Percentiles rank a stretch among this genome's conserved stretches.
These are phyloP conservation scores for Cystobasidium onofrii DNA, from an alignment of 768 basidiomycete genomes.

Conservation along the genomic window DNA sequence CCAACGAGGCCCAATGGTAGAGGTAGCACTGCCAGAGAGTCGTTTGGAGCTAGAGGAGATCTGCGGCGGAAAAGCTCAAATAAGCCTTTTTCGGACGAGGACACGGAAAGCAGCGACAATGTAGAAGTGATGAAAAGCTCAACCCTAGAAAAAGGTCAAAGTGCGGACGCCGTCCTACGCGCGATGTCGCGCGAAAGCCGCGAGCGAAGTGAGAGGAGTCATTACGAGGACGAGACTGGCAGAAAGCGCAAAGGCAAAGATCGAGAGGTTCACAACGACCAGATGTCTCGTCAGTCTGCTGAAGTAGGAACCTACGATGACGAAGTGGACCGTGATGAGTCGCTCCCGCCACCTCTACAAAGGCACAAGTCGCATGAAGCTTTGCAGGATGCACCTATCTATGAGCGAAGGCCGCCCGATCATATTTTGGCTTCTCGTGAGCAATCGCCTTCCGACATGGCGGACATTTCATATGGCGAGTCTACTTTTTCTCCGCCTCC, in stretches of 20 bases:
- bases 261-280: background rate
- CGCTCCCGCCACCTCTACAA: background rate
- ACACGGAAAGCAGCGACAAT: background rate
- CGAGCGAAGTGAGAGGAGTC: background rate
- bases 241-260: background rate
- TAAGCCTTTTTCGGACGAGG: background rate
- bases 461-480: too few relatives aligned
- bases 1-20: background rate
- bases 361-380: too few relatives aligned
- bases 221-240: background rate
- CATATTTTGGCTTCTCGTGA: too few relatives aligned
- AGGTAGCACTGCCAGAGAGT: background rate
- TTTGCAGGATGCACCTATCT: background rate
- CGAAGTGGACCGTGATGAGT: background rate
- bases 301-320: background rate
- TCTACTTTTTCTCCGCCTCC: background rate
- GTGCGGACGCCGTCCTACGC: background rate
- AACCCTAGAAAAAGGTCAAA: background rate
- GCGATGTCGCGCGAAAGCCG: background rate
- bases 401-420: too few relatives aligned
- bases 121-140: constrained; percentile 2
- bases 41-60: background rate
- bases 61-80: background rate
- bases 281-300: background rate
- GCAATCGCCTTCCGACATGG: too few relatives aligned